Evolutionary conservation across 2,329 filamentous ascomycete genomes (phyloP), one percentile per base, ranked within the genome.

Genomic region (Sarocladium oryzae): DNA sequence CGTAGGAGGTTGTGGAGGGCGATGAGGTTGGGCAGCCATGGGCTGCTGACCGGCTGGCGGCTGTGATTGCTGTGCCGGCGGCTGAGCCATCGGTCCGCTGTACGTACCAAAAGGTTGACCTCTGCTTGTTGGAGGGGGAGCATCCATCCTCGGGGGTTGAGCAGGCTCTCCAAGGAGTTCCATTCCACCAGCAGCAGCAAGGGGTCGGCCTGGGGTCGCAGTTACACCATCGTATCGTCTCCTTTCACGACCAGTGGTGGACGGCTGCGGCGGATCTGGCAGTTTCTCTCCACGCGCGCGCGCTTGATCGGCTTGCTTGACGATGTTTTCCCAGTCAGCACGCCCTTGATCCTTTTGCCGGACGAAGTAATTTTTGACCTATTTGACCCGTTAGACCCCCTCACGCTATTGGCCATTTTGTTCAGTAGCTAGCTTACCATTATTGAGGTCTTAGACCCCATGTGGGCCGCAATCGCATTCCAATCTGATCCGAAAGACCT

Each of bases 401-500:
- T 5, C 57, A 52, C 43, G 32, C 7, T 13, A 24, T 38, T 36
- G 7, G 7, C 28, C 28, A 30, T 7, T 60, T 51, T n/a, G 23
- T 16, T 13, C 37, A 21, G 4, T 30, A 6, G 18, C 35, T 15
- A 21, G 15, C 76, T 65, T 74, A 88, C 88, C 88, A 93, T 93
- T n/a, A 87, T 86, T 52, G 85, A 79, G 16, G 88, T 92, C 69
- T 92, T 92, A 4, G 87, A 89, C 48, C 85, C 84, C 85, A 93
- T 90, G 59, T 89, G 82, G 49, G 75, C 75, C 36, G 88, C 85
- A 66, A 92, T 92, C 4, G 79, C 80, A 46, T 73, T 72, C 81
- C 87, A 93, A 63, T 93, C 87, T 15, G 85, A 89, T 53, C 88
- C 88, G 69, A 89, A 92, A 51, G 88, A 79, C 49, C 75, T 78